These are phyloP conservation scores for Polymyxa betae DNA, from an alignment of 208 protist species.

Conservation along the genomic window DNA sequence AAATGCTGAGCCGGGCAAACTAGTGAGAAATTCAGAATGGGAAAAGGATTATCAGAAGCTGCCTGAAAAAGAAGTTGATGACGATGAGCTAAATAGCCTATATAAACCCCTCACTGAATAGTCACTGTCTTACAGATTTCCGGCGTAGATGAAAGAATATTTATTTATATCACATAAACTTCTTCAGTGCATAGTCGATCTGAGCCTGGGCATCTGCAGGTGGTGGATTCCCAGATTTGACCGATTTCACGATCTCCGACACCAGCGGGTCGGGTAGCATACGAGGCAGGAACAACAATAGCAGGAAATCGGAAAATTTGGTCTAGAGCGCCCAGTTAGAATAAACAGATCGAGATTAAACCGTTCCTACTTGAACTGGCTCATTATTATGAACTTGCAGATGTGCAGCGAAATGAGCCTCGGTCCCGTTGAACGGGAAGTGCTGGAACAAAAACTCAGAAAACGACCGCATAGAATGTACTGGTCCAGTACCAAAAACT, in stretches of 20 bases:
- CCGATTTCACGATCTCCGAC: neutral
- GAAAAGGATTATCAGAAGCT: too few species aligned
- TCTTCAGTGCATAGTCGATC: constrained; percentile 35
- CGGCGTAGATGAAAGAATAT: too few species aligned
- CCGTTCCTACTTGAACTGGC: neutral
- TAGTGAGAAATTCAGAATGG: too few species aligned
- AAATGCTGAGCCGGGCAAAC: too few species aligned
- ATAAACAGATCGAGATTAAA: neutral
- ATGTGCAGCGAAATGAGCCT: constrained; percentile 29
- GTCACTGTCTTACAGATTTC: too few species aligned
- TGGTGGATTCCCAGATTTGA: neutral
- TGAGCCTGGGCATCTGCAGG: neutral
- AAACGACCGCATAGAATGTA: neutral
- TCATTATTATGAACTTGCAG: neutral
- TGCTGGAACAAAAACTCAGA: neutral
- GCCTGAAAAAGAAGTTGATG: too few species aligned
- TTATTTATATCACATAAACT: neutral
- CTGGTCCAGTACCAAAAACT: neutral
- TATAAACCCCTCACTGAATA: too few species aligned
- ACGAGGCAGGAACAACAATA: constrained; percentile 21
- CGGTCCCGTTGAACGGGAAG: constrained; percentile 42
- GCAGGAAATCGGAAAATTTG: constrained; percentile 48
- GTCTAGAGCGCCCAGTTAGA: neutral
- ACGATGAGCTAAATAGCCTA: too few species aligned
- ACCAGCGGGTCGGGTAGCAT: neutral